A percentile compares a stretch with the other conserved stretches of the same genome.
Evolutionary conservation across 768 basidiomycete species (phyloP).

Genomic region (Termitomyces sp.): DNA sequence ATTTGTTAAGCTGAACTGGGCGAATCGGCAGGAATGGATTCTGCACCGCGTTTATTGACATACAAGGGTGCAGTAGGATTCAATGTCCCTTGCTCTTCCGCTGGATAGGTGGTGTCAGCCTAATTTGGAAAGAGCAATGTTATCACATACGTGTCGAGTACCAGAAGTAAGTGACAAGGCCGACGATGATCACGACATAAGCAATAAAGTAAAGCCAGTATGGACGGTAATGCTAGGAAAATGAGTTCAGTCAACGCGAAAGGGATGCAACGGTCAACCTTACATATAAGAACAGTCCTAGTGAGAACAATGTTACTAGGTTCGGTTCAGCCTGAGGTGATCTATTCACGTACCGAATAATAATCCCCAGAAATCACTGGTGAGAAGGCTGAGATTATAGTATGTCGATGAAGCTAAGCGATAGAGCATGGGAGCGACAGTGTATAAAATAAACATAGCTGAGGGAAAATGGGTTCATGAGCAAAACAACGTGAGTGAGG

Average conservation of each 20-base stretch:
- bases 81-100: conserved; percentile 25
- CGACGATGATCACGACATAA: conserved; percentile 66
- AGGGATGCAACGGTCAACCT: background rate
- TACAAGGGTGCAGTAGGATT: conserved; percentile 22
- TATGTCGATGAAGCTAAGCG: conserved; percentile 83
- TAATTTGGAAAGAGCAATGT: conserved; percentile 1
- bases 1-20: conserved; percentile 3
- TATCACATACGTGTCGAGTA: conserved; percentile 66
- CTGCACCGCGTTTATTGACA: conserved; percentile 20
- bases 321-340: background rate
- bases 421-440: conserved; percentile 82
- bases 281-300: conserved; percentile 54
- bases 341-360: conserved; percentile 55
- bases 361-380: conserved; percentile 86
- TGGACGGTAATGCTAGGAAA: conserved; percentile 67
- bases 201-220: conserved; percentile 90
- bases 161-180: conserved; percentile 88
- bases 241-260: background rate
- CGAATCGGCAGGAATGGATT: background rate
- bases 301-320: conserved; percentile 1
- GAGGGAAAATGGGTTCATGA: conserved; percentile 11
- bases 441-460: conserved; percentile 87
- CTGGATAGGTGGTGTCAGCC: conserved; percentile 12
- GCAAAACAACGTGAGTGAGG: background rate
- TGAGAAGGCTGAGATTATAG: conserved; percentile 83